Conservation (phyloP, 2,329 filamentous ascomycete genomes). For the Penicillium sp. region DNA sequence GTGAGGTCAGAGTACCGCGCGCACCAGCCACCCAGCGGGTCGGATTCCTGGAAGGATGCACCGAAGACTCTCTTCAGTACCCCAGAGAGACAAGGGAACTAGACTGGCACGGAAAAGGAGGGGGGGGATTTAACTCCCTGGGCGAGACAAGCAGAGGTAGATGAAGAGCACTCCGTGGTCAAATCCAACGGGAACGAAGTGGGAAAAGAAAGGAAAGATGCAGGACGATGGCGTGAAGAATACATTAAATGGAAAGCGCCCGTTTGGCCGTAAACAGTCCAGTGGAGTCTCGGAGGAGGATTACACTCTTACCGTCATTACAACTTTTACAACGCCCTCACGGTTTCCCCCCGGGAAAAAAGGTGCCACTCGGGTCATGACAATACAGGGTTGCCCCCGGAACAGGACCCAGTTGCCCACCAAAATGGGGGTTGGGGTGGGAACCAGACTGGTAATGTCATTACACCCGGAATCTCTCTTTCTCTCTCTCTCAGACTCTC, state of each 20-base stretch:
- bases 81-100: neutral
- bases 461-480: conserved; percentile 4
- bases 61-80: neutral
- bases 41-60: neutral
- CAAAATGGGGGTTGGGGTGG: neutral
- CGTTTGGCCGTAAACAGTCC: conserved; percentile 21
- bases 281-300: conserved; percentile 8
- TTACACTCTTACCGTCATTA: too few relatives aligned
- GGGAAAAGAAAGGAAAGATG: conserved; percentile 11
- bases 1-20: conserved; percentile 10
- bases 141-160: neutral
- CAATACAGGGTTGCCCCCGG: conserved; percentile 10
- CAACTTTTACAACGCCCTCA: too few relatives aligned
- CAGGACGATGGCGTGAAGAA: conserved; percentile 6
- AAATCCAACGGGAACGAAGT: conserved; percentile 1
- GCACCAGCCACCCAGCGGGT: neutral
- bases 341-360: too few relatives aligned
- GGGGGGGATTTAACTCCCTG: neutral
- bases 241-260: conserved; percentile 10
- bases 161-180: too few relatives aligned
- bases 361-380: conserved; percentile 5
- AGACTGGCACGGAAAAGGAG: neutral
- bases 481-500: too few relatives aligned
- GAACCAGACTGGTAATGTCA: conserved; percentile 9
- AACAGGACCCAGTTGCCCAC: neutral